A percentile compares a stretch with the other conserved stretches of the same genome.
Conservation (phyloP, 208 protist species). For the Trypanosoma grayi region DNA sequence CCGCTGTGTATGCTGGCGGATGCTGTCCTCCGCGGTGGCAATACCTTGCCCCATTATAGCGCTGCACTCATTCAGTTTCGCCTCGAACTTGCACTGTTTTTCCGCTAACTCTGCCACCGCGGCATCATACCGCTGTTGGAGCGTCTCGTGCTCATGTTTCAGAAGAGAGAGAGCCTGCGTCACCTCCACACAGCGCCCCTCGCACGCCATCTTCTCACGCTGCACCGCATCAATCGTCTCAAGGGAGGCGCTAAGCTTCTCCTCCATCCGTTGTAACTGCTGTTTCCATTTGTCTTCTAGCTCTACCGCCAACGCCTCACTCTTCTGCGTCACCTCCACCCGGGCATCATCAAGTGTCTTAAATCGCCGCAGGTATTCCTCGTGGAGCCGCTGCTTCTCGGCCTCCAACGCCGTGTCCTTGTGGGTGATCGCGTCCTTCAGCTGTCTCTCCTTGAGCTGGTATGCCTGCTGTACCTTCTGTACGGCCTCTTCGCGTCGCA, state of each 20-base stretch:
- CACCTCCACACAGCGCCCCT: slow-evolving; percentile 16
- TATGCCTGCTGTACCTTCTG: slow-evolving; percentile 43
- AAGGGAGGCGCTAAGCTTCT: slow-evolving; percentile 26
- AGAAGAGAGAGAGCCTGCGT: slow-evolving; percentile 33
- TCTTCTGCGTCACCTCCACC: slow-evolving; percentile 34
- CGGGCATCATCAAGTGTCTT: slow-evolving; percentile 45
- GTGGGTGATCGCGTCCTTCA: slow-evolving; percentile 32
- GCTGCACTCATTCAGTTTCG: slow-evolving; percentile 28
- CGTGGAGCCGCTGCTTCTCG: slow-evolving; percentile 61
- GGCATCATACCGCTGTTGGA: slow-evolving; percentile 33
- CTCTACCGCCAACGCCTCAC: slow-evolving; percentile 24
- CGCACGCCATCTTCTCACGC: slow-evolving; percentile 21
- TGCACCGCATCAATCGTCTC: slow-evolving; percentile 29
- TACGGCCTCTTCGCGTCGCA: slow-evolving; percentile 42
- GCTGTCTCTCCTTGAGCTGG: slow-evolving; percentile 51
- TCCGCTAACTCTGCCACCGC: slow-evolving; percentile 29
- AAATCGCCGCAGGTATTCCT: slow-evolving; percentile 50
- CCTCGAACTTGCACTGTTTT: slow-evolving; percentile 16
- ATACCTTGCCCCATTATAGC: slow-evolving; percentile 39
- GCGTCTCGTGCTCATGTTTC: slow-evolving; percentile 32
- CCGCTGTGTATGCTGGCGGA: slow-evolving; percentile 47
- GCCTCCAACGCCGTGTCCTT: slow-evolving; percentile 51
- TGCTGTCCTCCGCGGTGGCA: slow-evolving; percentile 45
- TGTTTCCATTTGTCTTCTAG: slow-evolving; percentile 19
- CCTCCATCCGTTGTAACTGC: slow-evolving; percentile 21